phyloP scores from a whole-genome alignment of 1,284 basidiomycete genomes.

The Boletus smithii region DNA sequence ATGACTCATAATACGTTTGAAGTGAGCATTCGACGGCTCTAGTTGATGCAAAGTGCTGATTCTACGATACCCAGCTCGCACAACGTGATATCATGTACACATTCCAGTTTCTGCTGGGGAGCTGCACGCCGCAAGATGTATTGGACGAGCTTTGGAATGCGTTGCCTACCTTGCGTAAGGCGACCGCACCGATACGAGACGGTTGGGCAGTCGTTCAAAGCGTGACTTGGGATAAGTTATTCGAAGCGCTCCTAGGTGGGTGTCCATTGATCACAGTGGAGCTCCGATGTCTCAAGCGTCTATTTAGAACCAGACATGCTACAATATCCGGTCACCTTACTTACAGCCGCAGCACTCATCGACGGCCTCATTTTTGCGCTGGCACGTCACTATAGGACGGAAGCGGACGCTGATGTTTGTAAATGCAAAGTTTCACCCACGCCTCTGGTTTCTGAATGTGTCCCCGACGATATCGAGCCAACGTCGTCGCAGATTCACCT shows the following conservation, averaged over 20 bases:
- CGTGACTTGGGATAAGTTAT: conserved; percentile 50
- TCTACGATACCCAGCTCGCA: conserved; percentile 38
- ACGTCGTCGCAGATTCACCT: conserved; percentile 21
- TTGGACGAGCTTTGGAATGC: conserved; percentile 57
- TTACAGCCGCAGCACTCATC: conserved; percentile 49
- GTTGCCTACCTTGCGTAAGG: conserved; percentile 45
- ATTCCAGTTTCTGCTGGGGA: conserved; percentile 48
- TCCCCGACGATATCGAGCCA: conserved; percentile 5
- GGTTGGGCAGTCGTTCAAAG: conserved; percentile 46
- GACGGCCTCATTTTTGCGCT: conserved; percentile 43
- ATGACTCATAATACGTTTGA: conserved; percentile 49
- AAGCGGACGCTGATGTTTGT: conserved; percentile 24
- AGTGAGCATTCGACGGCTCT: conserved; percentile 31
- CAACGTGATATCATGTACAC: conserved; percentile 55
- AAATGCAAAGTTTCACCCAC: conserved; percentile 2
- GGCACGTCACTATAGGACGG: conserved; percentile 35
- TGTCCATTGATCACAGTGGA: not conserved
- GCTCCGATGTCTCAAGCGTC: not conserved
- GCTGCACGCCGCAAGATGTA: conserved; percentile 52
- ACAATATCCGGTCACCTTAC: conserved; percentile 47
- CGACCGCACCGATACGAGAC: conserved; percentile 29
- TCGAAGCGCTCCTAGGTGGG: conserved; percentile 45
- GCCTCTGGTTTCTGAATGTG: not conserved
- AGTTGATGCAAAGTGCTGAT: not conserved
- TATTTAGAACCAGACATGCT: conserved; percentile 48